Evolutionary conservation across 768 basidiomycete species (phyloP).

Genomic region (Postia placenta): DNA sequence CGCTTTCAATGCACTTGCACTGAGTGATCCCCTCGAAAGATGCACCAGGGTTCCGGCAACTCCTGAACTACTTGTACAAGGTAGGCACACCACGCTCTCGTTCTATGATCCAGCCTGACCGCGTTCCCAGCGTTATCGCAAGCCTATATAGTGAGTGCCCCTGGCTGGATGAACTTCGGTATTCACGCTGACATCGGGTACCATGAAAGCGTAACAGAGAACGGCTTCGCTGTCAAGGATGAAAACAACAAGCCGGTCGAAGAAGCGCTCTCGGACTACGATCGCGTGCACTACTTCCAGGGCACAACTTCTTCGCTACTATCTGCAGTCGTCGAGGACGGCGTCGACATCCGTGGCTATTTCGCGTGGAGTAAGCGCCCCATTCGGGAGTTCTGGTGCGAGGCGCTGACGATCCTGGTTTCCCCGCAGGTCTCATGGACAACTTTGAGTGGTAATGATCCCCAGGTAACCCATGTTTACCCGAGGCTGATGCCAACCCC

Average conservation of each 20-base stretch:
- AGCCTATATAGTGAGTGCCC: constrained; percentile 44
- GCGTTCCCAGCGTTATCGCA: constrained; percentile 33
- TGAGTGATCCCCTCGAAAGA: constrained; percentile 28
- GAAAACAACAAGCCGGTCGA: constrained; percentile 50
- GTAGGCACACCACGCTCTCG: constrained; percentile 24
- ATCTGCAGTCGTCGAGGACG: constrained; percentile 54
- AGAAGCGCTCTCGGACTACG: constrained; percentile 49
- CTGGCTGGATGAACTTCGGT: neutral
- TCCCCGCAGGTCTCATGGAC: constrained; percentile 48
- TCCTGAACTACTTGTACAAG: constrained; percentile 68
- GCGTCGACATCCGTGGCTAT: constrained; percentile 55
- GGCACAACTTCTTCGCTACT: constrained; percentile 51
- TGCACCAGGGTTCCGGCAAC: constrained; percentile 62
- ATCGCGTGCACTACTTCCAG: constrained; percentile 62
- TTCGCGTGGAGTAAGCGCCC: constrained; percentile 59
- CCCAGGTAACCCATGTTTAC: neutral
- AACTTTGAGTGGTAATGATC: constrained; percentile 58
- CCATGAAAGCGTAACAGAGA: constrained; percentile 56
- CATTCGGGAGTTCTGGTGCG: neutral
- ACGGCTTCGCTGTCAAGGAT: constrained; percentile 64
- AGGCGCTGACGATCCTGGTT: constrained; percentile 3
- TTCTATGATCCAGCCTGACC: neutral
- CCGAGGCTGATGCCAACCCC: neutral
- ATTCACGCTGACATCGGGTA: neutral
- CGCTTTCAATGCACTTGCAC: neutral